Base-by-base conservation (phyloP, 2,329 filamentous ascomycete species). In the Cytospora schulzeri region DNA sequence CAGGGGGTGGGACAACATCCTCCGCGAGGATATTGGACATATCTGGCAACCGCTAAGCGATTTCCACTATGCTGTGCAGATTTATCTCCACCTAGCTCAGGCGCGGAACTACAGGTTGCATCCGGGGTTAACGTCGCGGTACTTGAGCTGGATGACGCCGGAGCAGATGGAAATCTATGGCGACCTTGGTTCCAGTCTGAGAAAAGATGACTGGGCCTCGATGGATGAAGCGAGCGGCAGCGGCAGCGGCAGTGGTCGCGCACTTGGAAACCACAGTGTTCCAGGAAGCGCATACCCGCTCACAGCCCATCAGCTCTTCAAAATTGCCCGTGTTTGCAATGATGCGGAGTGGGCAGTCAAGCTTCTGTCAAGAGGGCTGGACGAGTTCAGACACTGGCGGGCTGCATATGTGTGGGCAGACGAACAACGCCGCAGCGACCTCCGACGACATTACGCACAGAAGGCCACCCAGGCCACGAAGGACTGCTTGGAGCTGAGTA, bases 61-160 rank as follows among this genome's bases (percentile, higher is more conserved):
- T 6, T 48, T 57, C 41, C 29, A 55, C 22, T 62, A 56, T 29
- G 60, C 56, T 35, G 8, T 62, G 28, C 48, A 45, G 4, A n/a
- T 62, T 9, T 62, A 56, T 28, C 50, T 11, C 3, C 55, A 56
- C 17, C 38, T 62, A 0, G 22, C 48, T 6, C 22, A 45, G 11
- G 52, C n/a, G 22, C n/a, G 19, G 7, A 17, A 35, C 3, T n/a
- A 8, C 15, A 51, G 26, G 17, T 22, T 62, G 3, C 24, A 9
- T 29, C 53, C 60, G 17, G 29, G 56, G 24, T 22, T 56, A 17
- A 41, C 52, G 28, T n/a, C 11, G 14, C 15, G 3, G 3, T 56
- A 62, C 22, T 29, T 62, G 60, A 8, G 7, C 3, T 56, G 60
- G 60, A 56, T 35, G 41, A 29, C 29, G n/a, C 38, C 60, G 41